Evolutionary conservation across 768 basidiomycete species (phyloP).

Genomic region (Pleurotus citrinopileatus): DNA sequence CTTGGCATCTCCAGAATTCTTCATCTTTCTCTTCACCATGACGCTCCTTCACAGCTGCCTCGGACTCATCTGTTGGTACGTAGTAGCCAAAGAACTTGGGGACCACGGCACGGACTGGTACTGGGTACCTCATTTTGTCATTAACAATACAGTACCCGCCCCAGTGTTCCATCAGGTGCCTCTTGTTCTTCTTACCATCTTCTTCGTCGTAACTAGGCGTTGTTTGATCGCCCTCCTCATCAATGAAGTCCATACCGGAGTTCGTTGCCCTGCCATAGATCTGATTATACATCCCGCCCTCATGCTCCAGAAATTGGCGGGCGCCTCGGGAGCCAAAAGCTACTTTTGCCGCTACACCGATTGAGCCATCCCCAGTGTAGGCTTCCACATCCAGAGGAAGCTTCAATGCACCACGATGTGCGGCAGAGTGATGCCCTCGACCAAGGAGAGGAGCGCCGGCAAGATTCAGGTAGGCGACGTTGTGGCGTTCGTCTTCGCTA

Average conservation of each 20-base stretch:
- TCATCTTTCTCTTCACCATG: not conserved
- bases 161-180: conserved; percentile 47
- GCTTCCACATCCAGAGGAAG: not conserved
- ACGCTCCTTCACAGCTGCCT: not conserved
- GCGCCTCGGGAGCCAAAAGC: not conserved
- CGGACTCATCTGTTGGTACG: conserved; percentile 17
- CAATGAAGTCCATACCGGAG: not conserved
- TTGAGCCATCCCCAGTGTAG: conserved; percentile 1
- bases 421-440: not conserved
- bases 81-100: conserved; percentile 71
- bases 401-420: not conserved
- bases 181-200: not conserved
- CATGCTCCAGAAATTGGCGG: not conserved
- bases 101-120: conserved; percentile 47
- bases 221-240: not conserved
- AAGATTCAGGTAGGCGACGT: not conserved
- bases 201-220: not conserved
- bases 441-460: conserved; percentile 1
- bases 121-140: conserved; percentile 36
- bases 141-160: conserved; percentile 42
- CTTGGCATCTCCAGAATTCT: not conserved
- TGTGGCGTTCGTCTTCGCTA: not conserved
- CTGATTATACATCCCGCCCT: not conserved
- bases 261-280: not conserved
- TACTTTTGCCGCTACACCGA: not conserved